Evolutionary conservation across 139 green algal genomes (phyloP).

Genomic region (Chlorella sp.): DNA sequence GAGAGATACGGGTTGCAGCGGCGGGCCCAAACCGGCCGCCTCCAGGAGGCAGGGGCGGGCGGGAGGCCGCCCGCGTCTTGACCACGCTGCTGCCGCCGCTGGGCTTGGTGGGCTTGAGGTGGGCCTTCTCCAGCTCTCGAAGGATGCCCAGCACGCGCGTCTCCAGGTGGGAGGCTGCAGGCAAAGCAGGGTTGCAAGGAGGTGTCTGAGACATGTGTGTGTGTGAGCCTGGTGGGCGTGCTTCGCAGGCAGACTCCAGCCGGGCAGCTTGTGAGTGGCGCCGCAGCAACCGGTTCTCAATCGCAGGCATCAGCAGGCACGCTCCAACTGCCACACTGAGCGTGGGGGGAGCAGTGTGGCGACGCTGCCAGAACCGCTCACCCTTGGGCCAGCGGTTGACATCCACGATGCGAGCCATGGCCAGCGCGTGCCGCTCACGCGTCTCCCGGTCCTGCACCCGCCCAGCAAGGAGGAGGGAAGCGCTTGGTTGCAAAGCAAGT

Average conservation of each 20-base stretch:
- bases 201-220: no score
- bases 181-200: no score
- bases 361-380: no score
- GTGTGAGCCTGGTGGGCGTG: no score
- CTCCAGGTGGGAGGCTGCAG: constrained; percentile 84
- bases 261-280: no score
- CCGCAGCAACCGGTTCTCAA: no score
- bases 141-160: constrained; percentile 83
- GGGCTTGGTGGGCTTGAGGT: constrained; percentile 1
- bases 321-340: no score
- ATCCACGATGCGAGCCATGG: constrained; percentile 35
- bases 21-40: not conserved
- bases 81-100: not conserved
- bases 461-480: no score
- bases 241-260: no score
- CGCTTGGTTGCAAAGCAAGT: no score
- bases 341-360: no score
- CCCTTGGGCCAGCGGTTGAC: constrained; percentile 23
- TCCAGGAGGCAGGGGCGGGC: constrained; percentile 13
- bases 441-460: constrained; percentile 6
- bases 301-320: no score
- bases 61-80: constrained; percentile 3
- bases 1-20: not conserved
- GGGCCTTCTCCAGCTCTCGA: constrained; percentile 68
- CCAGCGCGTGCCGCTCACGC: constrained; percentile 40